A percentile compares a stretch with the other conserved stretches of the same genome.
These are phyloP conservation scores for Cyathus striatus DNA, from an alignment of 768 basidiomycete genomes.

Conservation along the genomic window DNA sequence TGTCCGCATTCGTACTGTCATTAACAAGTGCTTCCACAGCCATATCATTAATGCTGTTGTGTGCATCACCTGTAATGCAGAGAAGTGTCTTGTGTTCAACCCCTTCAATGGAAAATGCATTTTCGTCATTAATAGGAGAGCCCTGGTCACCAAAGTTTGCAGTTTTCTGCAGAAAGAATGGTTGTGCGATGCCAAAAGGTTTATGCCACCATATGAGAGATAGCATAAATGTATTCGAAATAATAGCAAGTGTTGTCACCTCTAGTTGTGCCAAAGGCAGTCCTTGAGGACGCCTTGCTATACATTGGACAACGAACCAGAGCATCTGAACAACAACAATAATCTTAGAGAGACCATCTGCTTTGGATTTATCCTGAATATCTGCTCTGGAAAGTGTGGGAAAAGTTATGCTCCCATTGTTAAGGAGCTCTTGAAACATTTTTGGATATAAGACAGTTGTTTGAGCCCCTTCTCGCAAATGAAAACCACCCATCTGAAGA, in stretches of 20 bases:
- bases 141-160: too few relatives aligned
- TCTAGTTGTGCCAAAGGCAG: background rate
- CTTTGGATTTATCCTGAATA: slow-evolving; percentile 2
- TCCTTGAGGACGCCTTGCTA: background rate
- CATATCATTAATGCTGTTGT: too few relatives aligned
- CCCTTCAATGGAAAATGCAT: background rate
- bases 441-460: background rate
- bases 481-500: slow-evolving; percentile 4
- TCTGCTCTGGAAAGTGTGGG: background rate
- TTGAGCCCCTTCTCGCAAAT: background rate
- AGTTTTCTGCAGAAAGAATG: background rate
- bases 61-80: background rate
- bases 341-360: background rate
- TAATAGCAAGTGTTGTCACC: background rate
- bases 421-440: background rate
- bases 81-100: background rate
- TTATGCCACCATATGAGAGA: slow-evolving; percentile 2
- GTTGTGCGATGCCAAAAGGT: background rate
- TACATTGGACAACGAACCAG: background rate
- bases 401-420: background rate
- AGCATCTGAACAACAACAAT: background rate
- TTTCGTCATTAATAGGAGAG: too few relatives aligned
- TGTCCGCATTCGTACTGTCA: too few relatives aligned
- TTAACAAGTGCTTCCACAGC: too few relatives aligned
- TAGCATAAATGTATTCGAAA: background rate